These are phyloP conservation scores for Zygosaccharomyces pseudobailii DNA, from an alignment of 1,139 yeast species.

Conservation along the genomic window DNA sequence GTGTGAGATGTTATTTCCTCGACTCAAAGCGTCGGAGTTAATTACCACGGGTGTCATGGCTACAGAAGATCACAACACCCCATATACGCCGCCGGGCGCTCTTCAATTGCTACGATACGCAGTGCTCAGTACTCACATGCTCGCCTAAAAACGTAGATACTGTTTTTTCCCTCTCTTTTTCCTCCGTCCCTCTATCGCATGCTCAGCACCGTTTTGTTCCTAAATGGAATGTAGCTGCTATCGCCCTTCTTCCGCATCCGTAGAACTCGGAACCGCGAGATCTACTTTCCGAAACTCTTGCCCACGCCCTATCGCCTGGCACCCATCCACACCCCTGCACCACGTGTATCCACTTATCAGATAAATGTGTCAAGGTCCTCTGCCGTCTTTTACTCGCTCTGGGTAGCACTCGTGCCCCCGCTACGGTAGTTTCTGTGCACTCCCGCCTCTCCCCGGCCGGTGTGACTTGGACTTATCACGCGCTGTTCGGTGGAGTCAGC, in stretches of 20 bases:
- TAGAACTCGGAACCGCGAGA: neutral
- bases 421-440: neutral
- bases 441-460: neutral
- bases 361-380: neutral
- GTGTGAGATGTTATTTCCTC: neutral
- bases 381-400: neutral
- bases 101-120: neutral
- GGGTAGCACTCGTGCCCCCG: neutral
- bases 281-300: neutral
- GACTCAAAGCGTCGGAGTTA: neutral
- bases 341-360: neutral
- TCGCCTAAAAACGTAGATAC: too few species aligned
- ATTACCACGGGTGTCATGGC: neutral
- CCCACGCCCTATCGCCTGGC: neutral
- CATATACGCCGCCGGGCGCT: neutral
- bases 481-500: neutral
- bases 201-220: neutral
- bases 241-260: neutral
- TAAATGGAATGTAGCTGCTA: neutral
- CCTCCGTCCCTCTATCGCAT: neutral
- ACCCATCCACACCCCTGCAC: neutral
- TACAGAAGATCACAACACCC: neutral
- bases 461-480: neutral
- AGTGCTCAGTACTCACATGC: too few species aligned
- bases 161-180: too few species aligned